Evolutionary conservation across 495 filamentous ascomycete species (phyloP), one percentile per base, ranked within the genome.

Genomic region (Penicilliopsis zonata): DNA sequence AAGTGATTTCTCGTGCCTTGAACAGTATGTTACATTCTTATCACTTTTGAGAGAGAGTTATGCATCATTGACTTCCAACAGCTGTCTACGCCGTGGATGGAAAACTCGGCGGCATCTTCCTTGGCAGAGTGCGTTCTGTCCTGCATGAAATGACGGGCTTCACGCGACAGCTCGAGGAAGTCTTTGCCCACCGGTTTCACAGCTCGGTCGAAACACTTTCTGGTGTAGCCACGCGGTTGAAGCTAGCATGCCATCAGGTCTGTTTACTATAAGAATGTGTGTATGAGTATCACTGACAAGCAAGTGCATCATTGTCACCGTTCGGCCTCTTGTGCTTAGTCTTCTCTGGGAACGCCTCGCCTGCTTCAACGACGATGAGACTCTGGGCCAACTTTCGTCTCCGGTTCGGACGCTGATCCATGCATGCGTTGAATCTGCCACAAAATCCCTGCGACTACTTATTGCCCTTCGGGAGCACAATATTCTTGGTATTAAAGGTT

Each of bases 261-360:
- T 17, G 40, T 43, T 27, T 17, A 2, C 22, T 19, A 17, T 30
- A 5, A 22, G 19, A 13, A 14, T 9, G 10, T 2, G 18, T 4
- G 0, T 7, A 8, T 8, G 13, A 5, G 7, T 17, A 9, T 15
- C 33, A 9, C 31, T 19, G 33, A 38, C 18, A 20, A 8, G 9
- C 3, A 20, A 52, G 47, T 53, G 50, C 20, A 50, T 57, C 29
- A 49, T 57, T 17, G 43, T 57, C 18, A 48, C 50, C 17, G 50
- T 46, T 18, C 31, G 53, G 34, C 53, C 53, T 1, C 41, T 57
- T n/a, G 38, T 57, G 4, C 35, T 49, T 8, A 48, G 42, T 18
- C 36, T 53, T 12, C 30, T 50, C 2, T 43, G 49, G 34, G 47
- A 47, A 28, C 34, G 44, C 28, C 36, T 52, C 5, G 46, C 20